These are phyloP conservation scores for Eimeria zaria DNA, from an alignment of 169 alveolate genomes.

Conservation along the genomic window DNA sequence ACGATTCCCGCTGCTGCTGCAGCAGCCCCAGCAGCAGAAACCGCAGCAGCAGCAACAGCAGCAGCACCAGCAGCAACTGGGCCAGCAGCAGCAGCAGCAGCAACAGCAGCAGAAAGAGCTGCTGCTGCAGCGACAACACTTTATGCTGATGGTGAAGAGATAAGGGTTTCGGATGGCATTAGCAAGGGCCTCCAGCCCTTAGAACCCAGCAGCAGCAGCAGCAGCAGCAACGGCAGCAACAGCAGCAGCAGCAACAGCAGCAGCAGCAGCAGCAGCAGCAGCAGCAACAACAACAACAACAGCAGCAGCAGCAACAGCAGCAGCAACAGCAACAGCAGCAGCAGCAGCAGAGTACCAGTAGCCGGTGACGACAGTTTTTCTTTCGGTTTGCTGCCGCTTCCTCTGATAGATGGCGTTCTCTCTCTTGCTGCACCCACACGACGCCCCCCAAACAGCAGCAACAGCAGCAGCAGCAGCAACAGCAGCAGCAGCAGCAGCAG, in stretches of 20 bases:
- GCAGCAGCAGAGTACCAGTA: neutral
- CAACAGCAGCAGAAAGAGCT: too few relatives aligned
- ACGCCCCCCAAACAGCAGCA: neutral
- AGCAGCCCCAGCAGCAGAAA: neutral
- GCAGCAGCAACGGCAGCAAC: neutral
- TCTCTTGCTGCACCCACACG: slow-evolving; percentile 34
- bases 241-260: neutral
- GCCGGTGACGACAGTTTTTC: slow-evolving; percentile 21
- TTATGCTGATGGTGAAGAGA: too few relatives aligned
- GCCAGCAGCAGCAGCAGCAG: neutral
- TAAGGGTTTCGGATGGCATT: too few relatives aligned
- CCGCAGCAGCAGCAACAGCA: slow-evolving; percentile 20
- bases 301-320: slow-evolving; percentile 3
- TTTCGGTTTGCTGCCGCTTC: slow-evolving; percentile 43
- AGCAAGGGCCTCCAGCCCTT: too few relatives aligned
- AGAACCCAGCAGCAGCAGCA: too few relatives aligned
- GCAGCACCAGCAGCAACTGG: slow-evolving; percentile 12
- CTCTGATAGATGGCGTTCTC: slow-evolving; percentile 12
- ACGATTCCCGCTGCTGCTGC: neutral
- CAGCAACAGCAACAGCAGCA: neutral
- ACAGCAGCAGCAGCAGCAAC: slow-evolving; percentile 49
- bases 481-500: slow-evolving; percentile 32
- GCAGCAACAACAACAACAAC: neutral
- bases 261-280: too few relatives aligned
- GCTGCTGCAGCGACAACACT: too few relatives aligned